Conservation (phyloP, 1,284 basidiomycete species). For the Ustilago cynodontis region DNA sequence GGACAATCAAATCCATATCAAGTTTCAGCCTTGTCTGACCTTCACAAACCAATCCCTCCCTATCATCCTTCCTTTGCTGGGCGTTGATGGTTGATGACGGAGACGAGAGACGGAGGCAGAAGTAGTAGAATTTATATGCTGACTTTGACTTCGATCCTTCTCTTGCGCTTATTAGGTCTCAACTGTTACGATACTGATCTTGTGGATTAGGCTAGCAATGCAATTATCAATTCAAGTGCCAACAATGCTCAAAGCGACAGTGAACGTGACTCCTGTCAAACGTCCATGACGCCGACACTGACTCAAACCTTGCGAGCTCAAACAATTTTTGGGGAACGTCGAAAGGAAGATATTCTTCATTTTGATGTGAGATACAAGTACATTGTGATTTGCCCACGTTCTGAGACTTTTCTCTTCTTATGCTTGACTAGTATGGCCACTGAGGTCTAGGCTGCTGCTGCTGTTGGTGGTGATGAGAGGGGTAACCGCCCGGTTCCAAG, state of each 20-base stretch:
- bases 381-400: conserved; percentile 4
- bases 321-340: not conserved
- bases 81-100: not conserved
- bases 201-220: no score
- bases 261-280: no score
- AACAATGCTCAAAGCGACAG: no score
- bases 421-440: conserved; percentile 21
- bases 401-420: not conserved
- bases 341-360: not conserved
- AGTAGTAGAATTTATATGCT: not conserved
- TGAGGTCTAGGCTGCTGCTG: conserved; percentile 6
- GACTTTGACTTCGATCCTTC: not conserved
- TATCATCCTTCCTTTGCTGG: not conserved
- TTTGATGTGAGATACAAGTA: conserved; percentile 35
- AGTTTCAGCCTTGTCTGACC: conserved; percentile 59
- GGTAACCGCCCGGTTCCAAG: conserved; percentile 4
- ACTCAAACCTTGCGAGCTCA: not conserved
- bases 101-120: not conserved
- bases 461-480: conserved; percentile 8
- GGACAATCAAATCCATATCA: conserved; percentile 57
- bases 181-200: no score
- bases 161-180: not conserved
- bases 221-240: no score
- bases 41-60: not conserved
- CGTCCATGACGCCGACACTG: no score